Conservation (phyloP, 208 protist species). For the Borovskyia barvae region DNA sequence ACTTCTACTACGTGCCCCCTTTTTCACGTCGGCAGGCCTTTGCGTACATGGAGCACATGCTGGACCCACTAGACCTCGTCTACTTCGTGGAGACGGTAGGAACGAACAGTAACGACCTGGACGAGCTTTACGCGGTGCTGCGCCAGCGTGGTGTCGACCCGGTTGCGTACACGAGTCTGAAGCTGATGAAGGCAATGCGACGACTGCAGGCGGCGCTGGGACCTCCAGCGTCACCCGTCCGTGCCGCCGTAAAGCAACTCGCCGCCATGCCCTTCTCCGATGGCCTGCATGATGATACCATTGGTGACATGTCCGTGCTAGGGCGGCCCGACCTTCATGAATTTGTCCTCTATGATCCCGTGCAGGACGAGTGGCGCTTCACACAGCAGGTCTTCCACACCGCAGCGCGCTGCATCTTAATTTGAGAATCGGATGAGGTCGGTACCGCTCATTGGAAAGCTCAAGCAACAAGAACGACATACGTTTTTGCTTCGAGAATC, state of each 20-base stretch:
- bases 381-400: conserved; percentile 78
- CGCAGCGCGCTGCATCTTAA: conserved; percentile 59
- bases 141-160: neutral
- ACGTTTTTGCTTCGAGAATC: too few species aligned
- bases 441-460: too few species aligned
- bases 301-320: conserved; percentile 51
- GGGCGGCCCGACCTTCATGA: conserved; percentile 46
- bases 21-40: conserved; percentile 72
- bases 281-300: conserved; percentile 33
- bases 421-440: too few species aligned
- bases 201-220: neutral
- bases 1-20: conserved; percentile 75
- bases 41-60: conserved; percentile 67
- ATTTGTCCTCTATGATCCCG: conserved; percentile 78
- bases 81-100: conserved; percentile 77
- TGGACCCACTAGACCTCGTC: conserved; percentile 71
- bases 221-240: conserved; percentile 18
- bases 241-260: conserved; percentile 47
- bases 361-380: conserved; percentile 78
- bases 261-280: conserved; percentile 51
- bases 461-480: too few species aligned
- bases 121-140: conserved; percentile 61
- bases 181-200: neutral
- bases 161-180: neutral
- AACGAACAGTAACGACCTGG: conserved; percentile 81